A percentile compares a stretch with the other conserved stretches of the same genome.
Conservation (phyloP, 257 asterid species). For the Solanum peruvianum region DNA sequence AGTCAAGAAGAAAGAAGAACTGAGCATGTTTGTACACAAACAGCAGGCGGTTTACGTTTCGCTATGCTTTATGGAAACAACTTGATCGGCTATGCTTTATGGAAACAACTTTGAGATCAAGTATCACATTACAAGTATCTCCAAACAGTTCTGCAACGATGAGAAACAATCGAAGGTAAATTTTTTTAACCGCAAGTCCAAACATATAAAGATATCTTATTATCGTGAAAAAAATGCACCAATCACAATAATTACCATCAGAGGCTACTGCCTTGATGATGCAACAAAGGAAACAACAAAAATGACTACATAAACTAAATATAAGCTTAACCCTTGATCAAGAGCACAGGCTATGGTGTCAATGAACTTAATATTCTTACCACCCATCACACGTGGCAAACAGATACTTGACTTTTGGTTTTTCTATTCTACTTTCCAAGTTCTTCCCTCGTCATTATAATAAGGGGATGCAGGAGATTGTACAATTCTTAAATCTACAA, state of each 20-base stretch:
- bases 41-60: background rate
- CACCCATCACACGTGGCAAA: background rate
- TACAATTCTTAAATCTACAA: background rate
- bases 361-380: background rate
- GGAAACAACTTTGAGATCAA: background rate
- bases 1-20: background rate
- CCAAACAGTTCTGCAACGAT: background rate
- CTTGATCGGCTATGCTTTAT: background rate
- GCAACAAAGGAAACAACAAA: background rate
- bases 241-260: background rate
- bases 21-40: background rate
- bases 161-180: background rate
- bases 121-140: background rate
- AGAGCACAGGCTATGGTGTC: background rate
- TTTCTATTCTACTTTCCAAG: background rate
- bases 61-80: background rate
- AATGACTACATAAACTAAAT: background rate
- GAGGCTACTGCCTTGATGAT: background rate
- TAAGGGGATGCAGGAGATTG: background rate
- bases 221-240: background rate
- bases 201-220: background rate
- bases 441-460: background rate
- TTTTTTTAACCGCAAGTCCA: background rate
- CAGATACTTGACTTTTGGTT: background rate
- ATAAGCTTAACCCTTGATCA: background rate